Evolutionary conservation across 768 basidiomycete genomes (phyloP).

Genomic region (Amyloporia xantha): DNA sequence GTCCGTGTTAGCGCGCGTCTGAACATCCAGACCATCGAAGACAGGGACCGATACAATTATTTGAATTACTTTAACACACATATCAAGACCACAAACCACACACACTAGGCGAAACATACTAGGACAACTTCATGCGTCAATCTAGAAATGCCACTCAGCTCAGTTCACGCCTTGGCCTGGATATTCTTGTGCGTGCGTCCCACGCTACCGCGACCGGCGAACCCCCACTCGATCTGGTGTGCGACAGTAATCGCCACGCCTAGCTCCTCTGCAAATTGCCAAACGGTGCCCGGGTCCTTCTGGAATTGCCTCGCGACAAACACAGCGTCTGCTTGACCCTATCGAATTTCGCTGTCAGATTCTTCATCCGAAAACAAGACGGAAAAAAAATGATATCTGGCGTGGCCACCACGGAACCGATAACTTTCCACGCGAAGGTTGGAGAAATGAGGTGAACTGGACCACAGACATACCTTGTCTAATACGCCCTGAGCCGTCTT

Average conservation of each 20-base stretch:
- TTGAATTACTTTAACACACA: too few relatives aligned
- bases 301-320: conserved; percentile 39
- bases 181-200: conserved; percentile 1
- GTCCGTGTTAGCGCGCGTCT: too few relatives aligned
- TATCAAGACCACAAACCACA: too few relatives aligned
- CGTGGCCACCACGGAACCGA: not conserved
- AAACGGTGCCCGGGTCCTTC: conserved; percentile 48
- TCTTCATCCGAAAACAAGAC: not conserved
- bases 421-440: not conserved
- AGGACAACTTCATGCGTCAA: too few relatives aligned
- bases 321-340: conserved; percentile 50
- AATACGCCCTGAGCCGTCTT: conserved; percentile 55
- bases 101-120: too few relatives aligned
- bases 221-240: conserved; percentile 52
- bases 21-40: too few relatives aligned
- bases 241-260: conserved; percentile 40
- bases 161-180: not conserved
- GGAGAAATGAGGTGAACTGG: conserved; percentile 29
- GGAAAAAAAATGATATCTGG: not conserved
- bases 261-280: conserved; percentile 49
- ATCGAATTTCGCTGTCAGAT: not conserved
- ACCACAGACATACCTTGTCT: conserved; percentile 25
- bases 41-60: too few relatives aligned
- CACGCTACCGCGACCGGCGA: conserved; percentile 27
- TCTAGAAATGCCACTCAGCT: too few relatives aligned